Evolutionary conservation across 1,284 basidiomycete species (phyloP), one percentile per base, ranked within the genome.

Genomic region (Sanguinoderma infundibulare): DNA sequence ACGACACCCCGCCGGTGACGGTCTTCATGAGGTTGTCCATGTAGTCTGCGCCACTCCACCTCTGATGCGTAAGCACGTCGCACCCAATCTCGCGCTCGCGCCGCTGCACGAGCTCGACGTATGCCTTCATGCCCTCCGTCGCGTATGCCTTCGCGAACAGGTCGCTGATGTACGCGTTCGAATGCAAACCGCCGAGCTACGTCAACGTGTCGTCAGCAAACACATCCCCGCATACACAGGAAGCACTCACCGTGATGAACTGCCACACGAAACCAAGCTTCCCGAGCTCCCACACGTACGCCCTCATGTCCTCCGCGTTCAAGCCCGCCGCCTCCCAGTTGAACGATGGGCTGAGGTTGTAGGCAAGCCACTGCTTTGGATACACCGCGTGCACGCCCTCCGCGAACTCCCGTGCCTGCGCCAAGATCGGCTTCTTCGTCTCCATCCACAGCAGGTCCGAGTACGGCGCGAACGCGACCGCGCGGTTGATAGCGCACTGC

Each of bases 361-460:
- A 98, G 35, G 95, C 91, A 59, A 98, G 81, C 96, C 95, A 98
- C 70, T 97, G 93, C 38, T 90, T 86, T 2, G 95, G 95, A 71
- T 85, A 83, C 53, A 81, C 89, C 30, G 87, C 86, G 69, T 93
- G 94, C 39, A 98, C 94, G 55, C 95, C 95, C 20, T 85, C 82
- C 9, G 96, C 90, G 72, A 99, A 99, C 81, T 98, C 95, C 73
- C 87, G 87, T 35, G 97, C 98, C 79, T 99, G 97, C 1, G 89
- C 79, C 53, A 97, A 81, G 77, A 98, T 97, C n/a, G 97, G 97
- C 72, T 87, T 92, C 83, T 96, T 96, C 64, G 98, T 99, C 84
- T 99, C 97, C 95, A 98, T 97, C 95, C 95, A 96, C 66, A 96
- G 74, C 57, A 96, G 79, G 76, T 98, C 96, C 40, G 94, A 91